phyloP scores from a whole-genome alignment of 768 basidiomycete genomes.

The Sistotremastrum niveocremeum region DNA sequence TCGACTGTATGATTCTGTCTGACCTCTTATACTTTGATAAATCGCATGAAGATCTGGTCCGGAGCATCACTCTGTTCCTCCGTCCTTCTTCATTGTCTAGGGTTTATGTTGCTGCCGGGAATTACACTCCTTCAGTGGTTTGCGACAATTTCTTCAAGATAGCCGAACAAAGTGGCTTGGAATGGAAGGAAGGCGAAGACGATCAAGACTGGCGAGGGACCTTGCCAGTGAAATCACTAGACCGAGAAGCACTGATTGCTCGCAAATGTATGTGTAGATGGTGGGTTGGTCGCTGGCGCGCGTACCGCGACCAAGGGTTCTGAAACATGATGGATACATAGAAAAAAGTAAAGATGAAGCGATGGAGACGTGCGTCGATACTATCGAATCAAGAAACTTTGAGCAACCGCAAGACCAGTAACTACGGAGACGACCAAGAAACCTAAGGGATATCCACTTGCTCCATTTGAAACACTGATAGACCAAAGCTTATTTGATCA shows the following conservation, averaged over 20 bases:
- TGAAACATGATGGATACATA: too few relatives aligned
- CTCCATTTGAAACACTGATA: slow-evolving; percentile 49
- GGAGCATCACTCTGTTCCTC: slow-evolving; percentile 37
- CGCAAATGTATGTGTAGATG: slow-evolving; percentile 48
- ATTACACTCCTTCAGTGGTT: slow-evolving; percentile 39
- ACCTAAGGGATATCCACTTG: slow-evolving; percentile 61
- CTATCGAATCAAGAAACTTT: slow-evolving; percentile 62
- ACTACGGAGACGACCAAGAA: slow-evolving; percentile 53
- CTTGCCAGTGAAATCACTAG: slow-evolving; percentile 31
- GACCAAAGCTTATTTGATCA: slow-evolving; percentile 52
- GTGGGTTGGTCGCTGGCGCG: slow-evolving; percentile 45
- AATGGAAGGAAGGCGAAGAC: slow-evolving; percentile 30
- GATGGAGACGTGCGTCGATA: too few relatives aligned
- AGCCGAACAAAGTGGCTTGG: slow-evolving; percentile 26
- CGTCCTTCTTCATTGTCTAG: slow-evolving; percentile 24
- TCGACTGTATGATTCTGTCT: slow-evolving; percentile 51
- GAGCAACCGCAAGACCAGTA: slow-evolving; percentile 49
- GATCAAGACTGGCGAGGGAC: slow-evolving; percentile 33
- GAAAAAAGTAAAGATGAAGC: too few relatives aligned
- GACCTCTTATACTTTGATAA: slow-evolving; percentile 58
- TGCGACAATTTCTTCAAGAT: slow-evolving; percentile 40
- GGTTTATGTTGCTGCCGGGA: slow-evolving; percentile 50
- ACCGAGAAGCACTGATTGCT: slow-evolving; percentile 29
- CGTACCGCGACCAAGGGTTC: too few relatives aligned
- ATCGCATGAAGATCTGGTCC: slow-evolving; percentile 43